Conservation (phyloP, 1,284 basidiomycete genomes). For the Sporisorium graminicola region DNA sequence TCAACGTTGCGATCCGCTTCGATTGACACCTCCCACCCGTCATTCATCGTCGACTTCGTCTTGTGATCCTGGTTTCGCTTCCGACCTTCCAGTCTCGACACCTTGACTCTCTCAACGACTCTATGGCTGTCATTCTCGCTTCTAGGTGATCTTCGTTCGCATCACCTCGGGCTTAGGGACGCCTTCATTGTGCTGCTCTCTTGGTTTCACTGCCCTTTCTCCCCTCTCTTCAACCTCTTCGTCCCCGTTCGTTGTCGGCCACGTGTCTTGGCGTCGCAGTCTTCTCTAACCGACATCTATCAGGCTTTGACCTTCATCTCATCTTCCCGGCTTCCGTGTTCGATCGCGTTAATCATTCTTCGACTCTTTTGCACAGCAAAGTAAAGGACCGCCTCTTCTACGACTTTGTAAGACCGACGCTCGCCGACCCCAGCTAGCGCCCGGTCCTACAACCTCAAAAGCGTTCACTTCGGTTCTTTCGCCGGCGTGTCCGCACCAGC, state of each 20-base stretch:
- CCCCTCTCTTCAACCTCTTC: background rate
- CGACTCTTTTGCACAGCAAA: background rate
- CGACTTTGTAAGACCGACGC: slow-evolving; percentile 6
- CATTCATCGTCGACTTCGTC: background rate
- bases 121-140: slow-evolving; percentile 34
- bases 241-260: background rate
- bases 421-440: slow-evolving; percentile 6
- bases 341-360: background rate
- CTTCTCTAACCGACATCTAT: background rate
- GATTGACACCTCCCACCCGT: background rate
- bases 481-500: slow-evolving; percentile 27
- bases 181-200: slow-evolving; percentile 58
- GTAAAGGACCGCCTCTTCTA: background rate
- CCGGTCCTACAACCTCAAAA: slow-evolving; percentile 23
- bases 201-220: slow-evolving; percentile 7
- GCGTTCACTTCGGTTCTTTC: slow-evolving; percentile 27
- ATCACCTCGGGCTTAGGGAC: slow-evolving; percentile 45
- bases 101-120: slow-evolving; percentile 16
- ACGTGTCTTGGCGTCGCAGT: background rate
- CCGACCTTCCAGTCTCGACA: slow-evolving; percentile 8
- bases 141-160: slow-evolving; percentile 28
- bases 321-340: background rate
- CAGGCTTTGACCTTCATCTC: background rate
- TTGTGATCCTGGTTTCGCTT: background rate
- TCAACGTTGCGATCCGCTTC: background rate